Base-by-base conservation (phyloP, 257 asterid species). In the Euphrasia confusa region DNA sequence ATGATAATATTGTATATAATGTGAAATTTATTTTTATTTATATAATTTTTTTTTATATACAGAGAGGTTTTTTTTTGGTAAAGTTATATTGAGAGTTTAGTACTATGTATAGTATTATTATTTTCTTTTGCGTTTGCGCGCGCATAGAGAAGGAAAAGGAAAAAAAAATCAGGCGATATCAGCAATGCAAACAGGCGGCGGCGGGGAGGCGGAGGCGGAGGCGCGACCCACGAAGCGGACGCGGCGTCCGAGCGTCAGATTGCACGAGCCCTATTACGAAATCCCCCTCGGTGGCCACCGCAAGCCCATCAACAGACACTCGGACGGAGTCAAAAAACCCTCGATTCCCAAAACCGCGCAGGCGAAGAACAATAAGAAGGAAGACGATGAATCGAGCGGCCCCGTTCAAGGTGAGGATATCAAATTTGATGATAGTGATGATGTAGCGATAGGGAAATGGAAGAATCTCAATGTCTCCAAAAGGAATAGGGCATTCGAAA, bases 231-330 rank as follows among this genome's bases (percentile, higher is more conserved):
- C 68, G 12, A 79, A 76, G 72, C 78, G 82, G 67, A 60, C 39
- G 69, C 79, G 82, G 70, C 80, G 84, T 50, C 84, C 84, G 10
- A 79, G 73, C 67, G 82, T 79, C 5, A 74, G 84, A 49, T 42
- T 79, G 60, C 73, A 71, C 63, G 76, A 73, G 64, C 82, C 84
- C 30, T 79, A 71, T 15, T 71, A 73, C 72, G 81, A 71, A 53
- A 37, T 54, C 60, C 68, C 73, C 6, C 49, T 11, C 30, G 57
- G 61, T 13, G 57, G 64, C 66, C 71, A 61, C 35, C 72, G 74
- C 63, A 70, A 73, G 53, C 50, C 64, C n/a, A 11, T 56, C 14
- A 71, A 67, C 75, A 59, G 64, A 58, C 64, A 63, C 54, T 7
- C 9, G 37, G 68, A 6, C 10, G 68, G 52, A 9, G 66, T 68